Evolutionary conservation across 306 rosid genomes (phyloP), one percentile per base, ranked within the genome.

Genomic region (Prunus dulcis): DNA sequence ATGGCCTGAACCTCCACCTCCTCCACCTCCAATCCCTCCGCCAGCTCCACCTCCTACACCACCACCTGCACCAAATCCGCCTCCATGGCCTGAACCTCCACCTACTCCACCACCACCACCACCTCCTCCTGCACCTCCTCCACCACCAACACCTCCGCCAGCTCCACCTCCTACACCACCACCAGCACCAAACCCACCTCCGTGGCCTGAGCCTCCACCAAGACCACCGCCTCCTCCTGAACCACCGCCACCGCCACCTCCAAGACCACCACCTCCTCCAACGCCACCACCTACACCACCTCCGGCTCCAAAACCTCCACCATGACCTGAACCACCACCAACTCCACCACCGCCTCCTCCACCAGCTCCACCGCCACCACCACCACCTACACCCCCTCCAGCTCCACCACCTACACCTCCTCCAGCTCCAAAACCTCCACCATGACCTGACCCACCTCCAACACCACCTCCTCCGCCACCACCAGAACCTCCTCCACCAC

Each of bases 81-180:
- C 85, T 7, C 91, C 89, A 6, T 64, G 79, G 2, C 84, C 76
- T 1, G 25, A 52, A 6, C 77, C 69, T 11, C 71, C 76, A 22
- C 81, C 77, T 1, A 32, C 49, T 3, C 82, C 77, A 2, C 84
- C 80, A 4, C 84, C 80, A 4, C 84, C 77, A 1, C 92, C 93
- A 2, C 53, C 73, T 1, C 86, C 45, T 2, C 84, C 84, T 0
- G 64, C 82, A 2, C 76, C 73, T 28, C 67, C 74, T 2, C 84
- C 87, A 3, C 64, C 67, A 0, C 76, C 76, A 8, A 79, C 83
- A 0, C 81, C 81, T 1, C 89, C 88, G 6, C 96, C 86, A 0
- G 64, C 88, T 9, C 93, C 96, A 1, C 87, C 91, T 28, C 96
- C 93, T 22, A 64, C 2, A 0, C 88, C 85, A 0, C 89, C 88